Evolutionary conservation across 108 stramenopile species (phyloP).

Genomic region (Discostella stelligeroides): DNA sequence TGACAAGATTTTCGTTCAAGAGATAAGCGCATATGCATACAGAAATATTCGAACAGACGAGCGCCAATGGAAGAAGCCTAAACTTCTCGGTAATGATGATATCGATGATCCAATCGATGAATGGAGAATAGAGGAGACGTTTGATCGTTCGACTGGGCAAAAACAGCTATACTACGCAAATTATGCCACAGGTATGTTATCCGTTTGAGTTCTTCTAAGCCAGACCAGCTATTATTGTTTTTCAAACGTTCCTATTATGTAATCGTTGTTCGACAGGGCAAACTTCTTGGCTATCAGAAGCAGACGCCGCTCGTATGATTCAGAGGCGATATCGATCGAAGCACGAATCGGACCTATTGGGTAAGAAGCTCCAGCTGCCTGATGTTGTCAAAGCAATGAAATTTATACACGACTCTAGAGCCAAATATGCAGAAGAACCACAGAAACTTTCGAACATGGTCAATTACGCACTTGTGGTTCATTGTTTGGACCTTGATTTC

Average conservation of each 20-base stretch:
- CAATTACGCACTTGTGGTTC: constrained; percentile 55
- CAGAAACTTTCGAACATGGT: constrained; percentile 59
- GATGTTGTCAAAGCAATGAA: constrained; percentile 52
- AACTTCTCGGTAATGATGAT: constrained; percentile 49
- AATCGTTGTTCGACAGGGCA: constrained; percentile 19
- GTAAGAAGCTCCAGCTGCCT: constrained; percentile 30
- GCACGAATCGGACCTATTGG: constrained; percentile 47
- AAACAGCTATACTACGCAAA: constrained; percentile 32
- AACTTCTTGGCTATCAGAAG: constrained; percentile 57
- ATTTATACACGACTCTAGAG: constrained; percentile 49
- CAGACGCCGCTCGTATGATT: constrained; percentile 54
- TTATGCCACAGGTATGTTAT: constrained; percentile 30
- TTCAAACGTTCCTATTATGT: not conserved
- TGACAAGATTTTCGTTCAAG: constrained; percentile 59
- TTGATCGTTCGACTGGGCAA: constrained; percentile 36
- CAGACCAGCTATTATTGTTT: not conserved
- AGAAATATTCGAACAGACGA: constrained; percentile 47
- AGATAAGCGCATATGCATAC: constrained; percentile 47
- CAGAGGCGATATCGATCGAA: constrained; percentile 52
- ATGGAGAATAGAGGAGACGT: constrained; percentile 47
- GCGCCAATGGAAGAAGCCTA: constrained; percentile 50
- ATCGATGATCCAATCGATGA: constrained; percentile 50
- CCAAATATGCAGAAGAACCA: constrained; percentile 54
- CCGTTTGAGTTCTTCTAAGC: not conserved
- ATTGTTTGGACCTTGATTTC: constrained; percentile 53